These are phyloP conservation scores for Ceratobasidium sp. DNA, from an alignment of 1,284 basidiomycete species.

Conservation along the genomic window DNA sequence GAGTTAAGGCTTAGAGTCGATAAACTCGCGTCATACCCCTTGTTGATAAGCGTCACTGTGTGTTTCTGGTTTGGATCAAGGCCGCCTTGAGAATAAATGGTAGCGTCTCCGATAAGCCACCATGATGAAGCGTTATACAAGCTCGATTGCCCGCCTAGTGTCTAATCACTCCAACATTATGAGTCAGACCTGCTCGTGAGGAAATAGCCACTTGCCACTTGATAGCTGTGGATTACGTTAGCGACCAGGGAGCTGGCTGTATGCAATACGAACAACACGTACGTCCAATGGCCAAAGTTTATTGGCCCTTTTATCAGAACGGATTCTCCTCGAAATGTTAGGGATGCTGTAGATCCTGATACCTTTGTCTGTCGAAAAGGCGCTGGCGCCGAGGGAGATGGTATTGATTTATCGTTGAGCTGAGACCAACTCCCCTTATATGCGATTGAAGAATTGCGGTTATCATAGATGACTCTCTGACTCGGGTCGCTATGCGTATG, in stretches of 20 bases:
- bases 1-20: slow-evolving; percentile 25
- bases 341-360: not conserved
- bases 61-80: slow-evolving; percentile 18
- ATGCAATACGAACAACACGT: slow-evolving; percentile 2
- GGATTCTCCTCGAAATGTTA: slow-evolving; percentile 17
- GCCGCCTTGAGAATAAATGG: not conserved
- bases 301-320: slow-evolving; percentile 11
- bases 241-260: no score
- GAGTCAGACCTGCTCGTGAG: no score
- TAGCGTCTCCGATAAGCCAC: slow-evolving; percentile 1
- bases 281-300: slow-evolving; percentile 3
- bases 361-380: slow-evolving; percentile 21
- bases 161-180: not conserved
- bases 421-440: slow-evolving; percentile 12
- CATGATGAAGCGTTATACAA: slow-evolving; percentile 17
- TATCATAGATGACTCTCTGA: slow-evolving; percentile 8
- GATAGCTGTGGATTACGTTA: not conserved
- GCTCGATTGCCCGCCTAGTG: not conserved
- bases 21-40: not conserved
- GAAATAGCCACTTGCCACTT: not conserved
- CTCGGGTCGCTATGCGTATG: not conserved
- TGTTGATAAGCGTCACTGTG: not conserved
- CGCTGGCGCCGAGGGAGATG: slow-evolving; percentile 3
- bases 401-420: slow-evolving; percentile 7
- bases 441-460: slow-evolving; percentile 7